Base-by-base conservation (phyloP, 192 early-diverging fungal species). In the Gigaspora rosea region DNA sequence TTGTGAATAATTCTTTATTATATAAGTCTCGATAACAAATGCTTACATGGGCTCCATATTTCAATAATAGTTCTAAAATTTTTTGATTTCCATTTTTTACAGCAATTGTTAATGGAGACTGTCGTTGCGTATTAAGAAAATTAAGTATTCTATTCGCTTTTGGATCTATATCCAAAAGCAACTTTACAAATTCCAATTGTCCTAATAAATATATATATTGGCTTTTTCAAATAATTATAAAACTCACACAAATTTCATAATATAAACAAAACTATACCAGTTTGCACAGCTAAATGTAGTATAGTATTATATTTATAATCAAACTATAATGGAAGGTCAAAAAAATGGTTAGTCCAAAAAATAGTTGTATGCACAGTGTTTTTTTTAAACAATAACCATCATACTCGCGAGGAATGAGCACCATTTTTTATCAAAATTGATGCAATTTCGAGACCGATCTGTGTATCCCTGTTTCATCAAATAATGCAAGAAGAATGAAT, bases 341-440 rank as follows among this genome's bases (percentile, higher is more conserved):
- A 46, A n/a, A 10, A 27, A 7, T 32, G 5, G 47, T 6, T 16
- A 50, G 0, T 22, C 47, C n/a, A 32, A 22, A 22, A 68, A 68
- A 49, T 8, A 22, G 1, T 27, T 22, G 10, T n/a, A 32, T 2
- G n/a, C 0, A 41, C 41, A 41, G 41, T 41, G 41, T 6, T 41
- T 41, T 41, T 41, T 41, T 41, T 48, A 49, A 48, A n/a, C 6
- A 18, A n/a, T 12, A 10, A 35, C 41, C 41, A 12, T 33, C 18
- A 54, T 56, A 71, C 70, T 50, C 57, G 70, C 0, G 51, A 71
- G 33, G 33, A 4, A 18, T 12, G 22, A 5, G 70, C 70, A 32
- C 70, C 70, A 36, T 56, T 57, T 35, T 71, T 20, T 56, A 71
- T 56, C 36, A 71, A 71, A 33, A 71, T 9, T 20, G 70, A 32